Evolutionary conservation across 2,329 filamentous ascomycete genomes (phyloP), one percentile per base, ranked within the genome.

Genomic region (Aspergillus proliferans): DNA sequence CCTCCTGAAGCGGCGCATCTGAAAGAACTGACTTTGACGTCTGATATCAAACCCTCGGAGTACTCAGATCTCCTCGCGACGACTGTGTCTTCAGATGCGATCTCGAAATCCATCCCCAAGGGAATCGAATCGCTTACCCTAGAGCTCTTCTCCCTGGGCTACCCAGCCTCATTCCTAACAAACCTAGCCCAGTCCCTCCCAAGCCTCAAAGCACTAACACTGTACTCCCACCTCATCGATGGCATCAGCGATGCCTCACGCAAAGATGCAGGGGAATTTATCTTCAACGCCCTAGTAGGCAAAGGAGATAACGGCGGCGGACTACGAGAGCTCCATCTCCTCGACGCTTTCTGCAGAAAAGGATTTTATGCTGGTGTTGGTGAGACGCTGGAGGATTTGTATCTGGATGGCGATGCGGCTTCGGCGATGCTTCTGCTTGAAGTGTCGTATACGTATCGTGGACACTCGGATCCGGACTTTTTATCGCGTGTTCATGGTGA

Each of bases 41-140:
- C 41, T 9, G 41, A 76, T 57, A 75, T 77, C 62, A 72, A 72
- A 52, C 66, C 74, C 47, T 68, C 71, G 53, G 70, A 74, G 36
- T 77, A 77, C 61, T 66, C 71, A 47, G 45, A 51, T 14, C 55
- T 71, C 6, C 65, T 77, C 34, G 46, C 57, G 10, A 56, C 65
- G 10, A 55, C 60, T 0, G 58, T 74, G 12, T 28, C 33, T 9
- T 22, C 41, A 15, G 41, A 43, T 18, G 41, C 41, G n/a, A 28
- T 43, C 14, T 22, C 41, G 4, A n/a, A 14, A 10, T 30, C 41
- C 9, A 14, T 43, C n/a, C 41, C 41, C 5, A 3, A 5, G 22
- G 15, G 22, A 7, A 43, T 43, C 24, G 41, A 43, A 28, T 26
- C 41, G 6, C 41, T 43, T 9, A 43, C 41, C 6, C 22, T 43